Base-by-base conservation (phyloP, 2,329 filamentous ascomycete species). In the Aspergillus pseudotamarii region DNA sequence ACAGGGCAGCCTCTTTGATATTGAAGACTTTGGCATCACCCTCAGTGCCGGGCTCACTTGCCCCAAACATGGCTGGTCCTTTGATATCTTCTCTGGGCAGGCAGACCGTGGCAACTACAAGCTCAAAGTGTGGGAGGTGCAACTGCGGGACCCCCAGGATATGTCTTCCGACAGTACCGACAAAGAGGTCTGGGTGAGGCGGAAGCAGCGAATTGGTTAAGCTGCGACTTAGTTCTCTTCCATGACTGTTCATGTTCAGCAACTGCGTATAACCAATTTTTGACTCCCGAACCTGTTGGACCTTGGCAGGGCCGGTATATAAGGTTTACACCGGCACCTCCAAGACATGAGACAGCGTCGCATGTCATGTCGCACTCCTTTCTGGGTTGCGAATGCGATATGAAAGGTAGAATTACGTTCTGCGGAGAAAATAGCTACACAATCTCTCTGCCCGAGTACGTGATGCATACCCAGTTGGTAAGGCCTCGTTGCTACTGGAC, bases 21-120 rank as follows among this genome's bases (percentile, higher is more conserved):
- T 92, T 68, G 89, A 92, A 68, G 89, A 92, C 64, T 92, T 91
- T 71, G 89, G 89, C 0, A 68, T 76, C 60, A 64, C 64, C 2
- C 68, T 76, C 12, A 76, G 74, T 0, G 83, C 86, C 0, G 89
- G 88, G 0, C 77, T 92, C 4, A 84, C 82, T 0, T 92, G 89
- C 72, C 88, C 89, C 0, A 90, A 90, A 66, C 89, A 91, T 65
- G 86, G 82, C 5, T 92, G 89, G 89, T 89, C 88, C 0, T 92
- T 91, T 74, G 89, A 92, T 71, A 69, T 91, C 2, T 85, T 87
- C 58, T 86, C 88, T 0, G 89, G 89, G 0, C 80, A 80, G 68
- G 83, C 82, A 1, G 89, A 91, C 72, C 83, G 88, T 0, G 88
- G 84, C 1, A 85, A 76, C 53, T 91, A 91, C 70, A 84, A 79